Evolutionary conservation across 805 yeast genomes (phyloP), one percentile per base, ranked within the genome.

Genomic region (Saccharomycopsis schoenii): DNA sequence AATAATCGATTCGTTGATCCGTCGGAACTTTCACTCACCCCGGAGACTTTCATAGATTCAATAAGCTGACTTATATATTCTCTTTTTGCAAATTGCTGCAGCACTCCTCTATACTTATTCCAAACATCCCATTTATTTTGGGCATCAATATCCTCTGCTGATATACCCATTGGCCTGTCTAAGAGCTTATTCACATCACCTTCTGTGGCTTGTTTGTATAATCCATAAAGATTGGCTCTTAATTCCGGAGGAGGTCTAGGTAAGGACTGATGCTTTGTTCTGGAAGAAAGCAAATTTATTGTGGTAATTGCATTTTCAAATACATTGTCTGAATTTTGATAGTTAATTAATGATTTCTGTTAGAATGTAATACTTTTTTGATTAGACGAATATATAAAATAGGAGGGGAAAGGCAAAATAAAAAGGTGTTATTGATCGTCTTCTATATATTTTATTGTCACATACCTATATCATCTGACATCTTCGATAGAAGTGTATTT

Each of bases 151-250:
- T 83, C 89, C 65, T 84, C 89, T 9, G 81, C 75, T 1, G 80
- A 71, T 51, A 70, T 71, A 4, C 91, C 92, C 0, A 72, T 71
- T 0, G 93, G 93, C 56, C 90, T 74, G 1, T 80, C 79, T 83
- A 87, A 80, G 51, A 86, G 76, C 1, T 85, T 85, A 56, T 79
- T 80, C 9, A 88, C 90, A 70, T 89, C 83, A 8, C 97, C 97
- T 71, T 88, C 93, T 0, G 96, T 89, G 1, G 96, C 92, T 69
- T 89, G 97, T 68, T 89, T 90, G 73, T 89, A 89, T 58, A 89
- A 77, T 0, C 96, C 96, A 70, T 89, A 89, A 3, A 89, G 76
- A 65, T 78, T 78, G 61, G 86, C 83, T 40, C 96, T 72, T 62
- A 77, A 81, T 59, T 84, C 86, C 1, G 88, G 80, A 0, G 94